phyloP scores from a whole-genome alignment of 306 rosid genomes.

The peach (Prunus persica) region Prunus_persica_NCBIv2 NC_034009.1:40046001-40046500 shows the following conservation, averaged over 20 bases:
- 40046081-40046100: slow-evolving; percentile 99
- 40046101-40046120: slow-evolving; percentile 96
- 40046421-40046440: slow-evolving; percentile 92
- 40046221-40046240: background rate
- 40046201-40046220: background rate
- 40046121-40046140: background rate
- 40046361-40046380: slow-evolving; percentile 88
- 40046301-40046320: slow-evolving; percentile 8
- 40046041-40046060: slow-evolving; percentile 68
- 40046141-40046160: background rate
- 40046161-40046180: background rate
- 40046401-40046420: slow-evolving; percentile 87
- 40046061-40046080: slow-evolving; percentile 89
- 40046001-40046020: slow-evolving; percentile 98
- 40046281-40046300: background rate
- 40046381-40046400: slow-evolving; percentile 90
- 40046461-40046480: slow-evolving; percentile 84
- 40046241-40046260: background rate
- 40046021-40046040: slow-evolving; percentile 87
- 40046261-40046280: background rate
- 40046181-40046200: background rate
- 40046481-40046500: slow-evolving; percentile 97
- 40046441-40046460: slow-evolving; percentile 96
- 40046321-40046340: slow-evolving; percentile 92
- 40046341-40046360: slow-evolving; percentile 92